Evolutionary conservation across 257 asterid genomes (phyloP).

Genomic region (Scutellaria minor): DNA sequence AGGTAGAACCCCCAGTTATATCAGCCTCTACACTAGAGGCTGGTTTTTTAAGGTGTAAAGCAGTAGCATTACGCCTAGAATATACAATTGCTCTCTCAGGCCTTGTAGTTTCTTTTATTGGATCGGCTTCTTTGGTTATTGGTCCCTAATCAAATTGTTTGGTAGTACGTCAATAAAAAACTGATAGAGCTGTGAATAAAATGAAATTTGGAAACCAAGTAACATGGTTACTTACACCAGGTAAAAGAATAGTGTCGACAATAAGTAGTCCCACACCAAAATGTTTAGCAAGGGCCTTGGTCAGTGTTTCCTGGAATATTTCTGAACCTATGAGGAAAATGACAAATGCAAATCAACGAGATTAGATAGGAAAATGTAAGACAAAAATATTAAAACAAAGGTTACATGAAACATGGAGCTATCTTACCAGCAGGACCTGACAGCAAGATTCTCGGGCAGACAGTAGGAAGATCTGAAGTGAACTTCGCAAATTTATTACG

Average conservation of each 20-base stretch:
- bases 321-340: constrained; percentile 68
- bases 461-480: constrained; percentile 76
- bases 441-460: constrained; percentile 83
- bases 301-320: constrained; percentile 81
- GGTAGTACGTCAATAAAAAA: constrained; percentile 21
- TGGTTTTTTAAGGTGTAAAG: constrained; percentile 78
- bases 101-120: constrained; percentile 66
- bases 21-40: constrained; percentile 91
- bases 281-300: constrained; percentile 82
- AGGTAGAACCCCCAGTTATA: constrained; percentile 74
- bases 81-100: constrained; percentile 72
- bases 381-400: not conserved
- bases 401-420: constrained; percentile 12
- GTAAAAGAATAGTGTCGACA: constrained; percentile 69
- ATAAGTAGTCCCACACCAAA: constrained; percentile 69
- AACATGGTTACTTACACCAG: constrained; percentile 70
- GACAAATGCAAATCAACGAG: constrained; percentile 5
- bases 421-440: constrained; percentile 91
- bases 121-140: constrained; percentile 63
- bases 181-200: constrained; percentile 1
- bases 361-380: constrained; percentile 24
- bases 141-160: constrained; percentile 59
- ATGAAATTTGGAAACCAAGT: constrained; percentile 18
- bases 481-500: constrained; percentile 61
- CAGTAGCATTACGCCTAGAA: constrained; percentile 69